A percentile compares a stretch with the other conserved stretches of the same genome.
These are phyloP conservation scores for Lophiotrema nucula DNA, from an alignment of 495 filamentous ascomycete species.

Conservation along the genomic window DNA sequence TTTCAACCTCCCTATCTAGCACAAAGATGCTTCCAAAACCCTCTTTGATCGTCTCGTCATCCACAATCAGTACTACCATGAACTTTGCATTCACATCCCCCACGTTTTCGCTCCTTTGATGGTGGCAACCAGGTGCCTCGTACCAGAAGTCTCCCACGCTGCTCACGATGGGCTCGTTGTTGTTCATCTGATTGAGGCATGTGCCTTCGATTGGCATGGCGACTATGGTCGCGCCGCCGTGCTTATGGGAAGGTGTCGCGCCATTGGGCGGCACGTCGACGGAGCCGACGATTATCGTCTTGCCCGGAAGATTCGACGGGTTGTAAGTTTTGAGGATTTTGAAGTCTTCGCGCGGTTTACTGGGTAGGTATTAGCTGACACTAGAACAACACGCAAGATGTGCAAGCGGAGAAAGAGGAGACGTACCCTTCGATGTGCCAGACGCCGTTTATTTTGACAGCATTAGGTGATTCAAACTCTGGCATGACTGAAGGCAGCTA, in stretches of 20 bases:
- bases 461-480: conserved; percentile 2
- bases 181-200: conserved; percentile 48
- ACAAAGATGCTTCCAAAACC: conserved; percentile 6
- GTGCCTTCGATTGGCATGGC: conserved; percentile 41
- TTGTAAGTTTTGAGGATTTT: conserved; percentile 38
- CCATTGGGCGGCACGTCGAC: conserved; percentile 45
- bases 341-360: conserved; percentile 37
- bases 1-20: conserved; percentile 18
- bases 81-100: conserved; percentile 39
- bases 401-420: background rate
- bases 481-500: too few relatives aligned
- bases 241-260: conserved; percentile 47
- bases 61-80: conserved; percentile 40
- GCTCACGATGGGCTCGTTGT: conserved; percentile 37
- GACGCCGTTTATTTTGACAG: conserved; percentile 14
- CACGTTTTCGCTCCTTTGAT: conserved; percentile 45
- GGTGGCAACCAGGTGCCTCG: conserved; percentile 49
- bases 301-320: conserved; percentile 41
- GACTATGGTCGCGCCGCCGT: conserved; percentile 42
- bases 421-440: conserved; percentile 19
- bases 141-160: conserved; percentile 41
- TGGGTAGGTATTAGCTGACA: conserved; percentile 7
- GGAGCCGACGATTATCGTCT: conserved; percentile 39
- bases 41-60: conserved; percentile 26
- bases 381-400: too few relatives aligned